These are phyloP conservation scores for Olyra latifolia DNA, from an alignment of 176 grass and related monocot genomes.

Conservation along the genomic window DNA sequence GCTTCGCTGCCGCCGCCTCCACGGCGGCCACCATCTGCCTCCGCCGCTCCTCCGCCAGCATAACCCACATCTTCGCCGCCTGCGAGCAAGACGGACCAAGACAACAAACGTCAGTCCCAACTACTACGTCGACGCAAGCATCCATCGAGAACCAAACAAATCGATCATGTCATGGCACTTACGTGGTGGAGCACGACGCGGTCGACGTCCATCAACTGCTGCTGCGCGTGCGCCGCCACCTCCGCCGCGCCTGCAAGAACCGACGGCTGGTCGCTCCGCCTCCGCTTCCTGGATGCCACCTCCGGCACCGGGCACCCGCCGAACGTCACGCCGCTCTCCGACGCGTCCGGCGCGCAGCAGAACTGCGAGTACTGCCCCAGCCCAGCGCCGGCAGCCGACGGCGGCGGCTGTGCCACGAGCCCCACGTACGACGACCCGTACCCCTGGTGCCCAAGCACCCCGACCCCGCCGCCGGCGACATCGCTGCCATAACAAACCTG, in stretches of 20 bases:
- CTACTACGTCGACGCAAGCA: background rate
- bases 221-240: constrained; percentile 34
- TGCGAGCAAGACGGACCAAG: constrained; percentile 6
- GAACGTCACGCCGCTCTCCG: constrained; percentile 49
- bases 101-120: background rate
- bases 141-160: background rate
- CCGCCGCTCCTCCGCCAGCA: constrained; percentile 46
- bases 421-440: constrained; percentile 11
- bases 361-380: constrained; percentile 23
- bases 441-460: background rate
- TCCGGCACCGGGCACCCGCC: constrained; percentile 11
- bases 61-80: constrained; percentile 50
- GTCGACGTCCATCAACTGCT: constrained; percentile 62
- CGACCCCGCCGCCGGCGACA: background rate
- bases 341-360: background rate
- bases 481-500: background rate
- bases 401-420: background rate
- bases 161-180: background rate
- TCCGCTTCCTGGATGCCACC: constrained; percentile 27
- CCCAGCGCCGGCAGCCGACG: background rate
- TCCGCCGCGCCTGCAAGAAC: constrained; percentile 17
- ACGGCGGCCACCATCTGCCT: constrained; percentile 35
- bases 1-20: constrained; percentile 44
- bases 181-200: constrained; percentile 60
- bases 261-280: constrained; percentile 14